Evolutionary conservation across 2,329 filamentous ascomycete species (phyloP), one percentile per base, ranked within the genome.

Genomic region (Didymella pomorum): DNA sequence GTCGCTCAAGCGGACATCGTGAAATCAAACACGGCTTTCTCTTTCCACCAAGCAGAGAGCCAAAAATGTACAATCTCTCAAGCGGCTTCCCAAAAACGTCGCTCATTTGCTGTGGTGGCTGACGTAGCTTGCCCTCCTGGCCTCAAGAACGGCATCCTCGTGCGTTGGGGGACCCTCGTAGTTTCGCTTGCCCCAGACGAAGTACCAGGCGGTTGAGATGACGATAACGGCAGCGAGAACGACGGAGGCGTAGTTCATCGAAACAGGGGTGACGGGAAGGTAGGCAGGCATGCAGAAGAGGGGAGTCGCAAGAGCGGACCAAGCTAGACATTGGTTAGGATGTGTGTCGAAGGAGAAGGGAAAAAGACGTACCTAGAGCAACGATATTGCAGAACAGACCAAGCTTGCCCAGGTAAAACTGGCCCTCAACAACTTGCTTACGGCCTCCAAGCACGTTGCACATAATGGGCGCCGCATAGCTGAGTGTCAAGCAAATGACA

Each of bases 171-270:
- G 87, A 16, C 88, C 87, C 44, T 81, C 80, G 76, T 90, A 90
- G 76, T 91, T 86, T 77, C 86, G 85, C 76, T 85, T 84, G 31
- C 89, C 89, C 87, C 88, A 90, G 50, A 82, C 81, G 65, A 86
- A 79, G 79, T 92, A 92, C 88, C 89, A 92, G 8, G 78, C 74
- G 10, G 80, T 82, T 1, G 89, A 85, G 56, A 91, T 82, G 37
- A 80, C 47, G 53, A 85, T 83, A 61, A 90, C 88, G 5, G 81
- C 87, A 25, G 89, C 84, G 66, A 92, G 91, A n/a, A 92, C 89
- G 31, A 87, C 89, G 14, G 87, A 87, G 1, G 89, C 89, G 75
- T 91, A 92, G 81, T 92, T 92, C 81, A 91, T 88, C 37, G 80
- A 82, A 18, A 77, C 72, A 6, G 82, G 76, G 0, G 82, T 83